Evolutionary conservation across 768 basidiomycete species (phyloP).

Genomic region (Boletus edulis): DNA sequence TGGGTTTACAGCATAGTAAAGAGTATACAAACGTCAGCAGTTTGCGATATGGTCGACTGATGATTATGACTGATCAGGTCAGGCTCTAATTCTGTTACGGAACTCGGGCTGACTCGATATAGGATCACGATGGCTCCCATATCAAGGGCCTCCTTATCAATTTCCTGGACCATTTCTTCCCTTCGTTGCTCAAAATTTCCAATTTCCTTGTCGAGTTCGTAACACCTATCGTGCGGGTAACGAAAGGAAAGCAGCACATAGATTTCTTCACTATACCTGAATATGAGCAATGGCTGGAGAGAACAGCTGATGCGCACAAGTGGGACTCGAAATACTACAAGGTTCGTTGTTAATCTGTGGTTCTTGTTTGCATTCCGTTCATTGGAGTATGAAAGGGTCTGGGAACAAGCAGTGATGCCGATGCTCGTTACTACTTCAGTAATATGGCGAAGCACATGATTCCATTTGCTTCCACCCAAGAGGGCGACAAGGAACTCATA

Average conservation of each 20-base stretch:
- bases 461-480: slow-evolving; percentile 77
- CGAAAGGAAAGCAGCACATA: slow-evolving; percentile 71
- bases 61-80: slow-evolving; percentile 99
- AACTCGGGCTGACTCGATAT: neutral
- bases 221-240: slow-evolving; percentile 94
- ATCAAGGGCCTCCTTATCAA: slow-evolving; percentile 99
- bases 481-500: slow-evolving; percentile 84
- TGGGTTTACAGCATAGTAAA: slow-evolving; percentile 94
- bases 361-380: neutral
- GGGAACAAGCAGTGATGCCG: slow-evolving; percentile 87
- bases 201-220: slow-evolving; percentile 97
- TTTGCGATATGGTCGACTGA: slow-evolving; percentile 89
- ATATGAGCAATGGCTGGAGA: slow-evolving; percentile 89
- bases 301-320: slow-evolving; percentile 68
- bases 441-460: slow-evolving; percentile 94
- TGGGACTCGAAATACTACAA: slow-evolving; percentile 98
- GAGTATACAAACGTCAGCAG: slow-evolving; percentile 67
- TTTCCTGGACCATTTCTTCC: slow-evolving; percentile 95
- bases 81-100: neutral
- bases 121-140: slow-evolving; percentile 99
- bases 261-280: slow-evolving; percentile 98
- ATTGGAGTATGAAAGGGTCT: slow-evolving; percentile 63
- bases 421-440: slow-evolving; percentile 91
- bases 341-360: slow-evolving; percentile 44
- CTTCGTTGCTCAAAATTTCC: slow-evolving; percentile 85